These are phyloP conservation scores for Nicotiana tabacum DNA, from an alignment of 257 asterid species.

Conservation along the genomic window DNA sequence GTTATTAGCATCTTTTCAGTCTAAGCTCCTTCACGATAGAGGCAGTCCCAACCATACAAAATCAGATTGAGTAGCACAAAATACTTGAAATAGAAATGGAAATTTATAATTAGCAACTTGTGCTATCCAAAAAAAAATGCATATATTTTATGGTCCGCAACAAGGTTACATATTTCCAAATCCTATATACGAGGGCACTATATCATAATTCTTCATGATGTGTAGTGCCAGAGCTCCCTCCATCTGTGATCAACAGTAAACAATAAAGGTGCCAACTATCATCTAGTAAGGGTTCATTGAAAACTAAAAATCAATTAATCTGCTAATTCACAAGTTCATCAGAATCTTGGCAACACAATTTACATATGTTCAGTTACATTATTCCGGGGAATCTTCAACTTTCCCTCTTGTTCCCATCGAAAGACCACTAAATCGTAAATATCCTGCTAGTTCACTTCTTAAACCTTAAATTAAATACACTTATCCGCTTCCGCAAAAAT, in stretches of 20 bases:
- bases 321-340: not conserved
- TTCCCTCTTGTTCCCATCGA: not conserved
- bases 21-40: not conserved
- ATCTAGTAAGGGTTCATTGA: not conserved
- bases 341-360: not conserved
- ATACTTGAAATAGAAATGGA: not conserved
- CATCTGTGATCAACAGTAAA: not conserved
- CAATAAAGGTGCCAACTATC: not conserved
- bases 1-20: not conserved
- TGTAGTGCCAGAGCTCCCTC: not conserved
- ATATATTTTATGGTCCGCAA: not conserved
- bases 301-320: not conserved
- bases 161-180: not conserved
- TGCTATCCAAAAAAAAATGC: not conserved
- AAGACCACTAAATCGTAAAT: not conserved
- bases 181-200: too few species aligned
- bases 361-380: not conserved
- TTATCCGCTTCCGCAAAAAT: too few species aligned
- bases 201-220: not conserved
- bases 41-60: not conserved
- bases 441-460: not conserved
- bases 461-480: too few species aligned
- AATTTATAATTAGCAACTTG: not conserved
- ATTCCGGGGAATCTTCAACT: not conserved
- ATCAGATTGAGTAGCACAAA: not conserved